phyloP scores from a whole-genome alignment of 2,329 filamentous ascomycete species.

The Fusarium sp. region DNA sequence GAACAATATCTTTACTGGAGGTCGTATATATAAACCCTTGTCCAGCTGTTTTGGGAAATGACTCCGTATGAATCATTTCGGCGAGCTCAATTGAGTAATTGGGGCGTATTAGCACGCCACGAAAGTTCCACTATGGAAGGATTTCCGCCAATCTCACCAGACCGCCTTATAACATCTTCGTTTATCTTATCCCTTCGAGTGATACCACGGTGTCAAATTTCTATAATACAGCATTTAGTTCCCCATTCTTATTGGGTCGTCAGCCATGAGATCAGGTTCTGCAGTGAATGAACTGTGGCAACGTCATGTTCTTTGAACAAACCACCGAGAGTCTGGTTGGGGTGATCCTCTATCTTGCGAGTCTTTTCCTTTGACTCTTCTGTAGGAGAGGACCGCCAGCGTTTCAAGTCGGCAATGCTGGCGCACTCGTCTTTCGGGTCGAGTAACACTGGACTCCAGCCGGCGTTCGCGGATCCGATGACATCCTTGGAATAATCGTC shows the following conservation, averaged over 20 bases:
- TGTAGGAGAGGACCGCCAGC: not conserved
- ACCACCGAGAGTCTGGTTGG: not conserved
- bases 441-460: conserved; percentile 35
- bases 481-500: conserved; percentile 43
- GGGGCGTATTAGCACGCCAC: not conserved
- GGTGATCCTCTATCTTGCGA: conserved; percentile 18
- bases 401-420: not conserved
- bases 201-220: no score
- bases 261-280: conserved; percentile 27
- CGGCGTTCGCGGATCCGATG: conserved; percentile 27
- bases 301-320: conserved; percentile 11
- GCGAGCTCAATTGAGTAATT: conserved; percentile 7
- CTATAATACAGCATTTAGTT: no score
- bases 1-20: no score
- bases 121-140: not conserved
- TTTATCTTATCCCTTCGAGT: no score
- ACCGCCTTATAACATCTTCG: no score
- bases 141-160: not conserved
- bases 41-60: not conserved
- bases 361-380: accelerated
- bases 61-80: conserved; percentile 5
- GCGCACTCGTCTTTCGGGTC: conserved; percentile 25
- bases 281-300: conserved; percentile 28
- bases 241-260: not conserved
- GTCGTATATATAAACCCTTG: no score